Percentiles rank a stretch among this genome's conserved stretches.
Evolutionary conservation across 1,139 yeast genomes (phyloP).

Genomic region (Taphrina confusa): DNA sequence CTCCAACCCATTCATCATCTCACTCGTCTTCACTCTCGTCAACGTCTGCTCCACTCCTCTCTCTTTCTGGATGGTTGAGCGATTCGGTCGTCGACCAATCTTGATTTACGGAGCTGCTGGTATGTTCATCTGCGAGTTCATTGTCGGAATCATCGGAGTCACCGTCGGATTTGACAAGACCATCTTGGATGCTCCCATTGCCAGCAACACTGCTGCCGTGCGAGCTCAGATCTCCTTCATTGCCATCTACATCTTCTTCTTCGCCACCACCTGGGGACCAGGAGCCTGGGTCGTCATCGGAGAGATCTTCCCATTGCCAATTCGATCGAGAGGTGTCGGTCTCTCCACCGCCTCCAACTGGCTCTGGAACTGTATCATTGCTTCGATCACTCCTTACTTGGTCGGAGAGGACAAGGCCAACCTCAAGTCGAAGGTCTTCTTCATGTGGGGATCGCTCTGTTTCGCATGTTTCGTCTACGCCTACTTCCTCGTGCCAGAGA

Average conservation of each 20-base stretch:
- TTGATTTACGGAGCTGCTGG: slow-evolving; percentile 64
- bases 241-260: slow-evolving; percentile 69
- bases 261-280: slow-evolving; percentile 83
- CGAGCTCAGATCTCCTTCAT: slow-evolving; percentile 57
- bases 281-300: slow-evolving; percentile 75
- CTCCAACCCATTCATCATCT: slow-evolving; percentile 49
- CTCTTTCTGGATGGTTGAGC: slow-evolving; percentile 62
- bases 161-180: slow-evolving; percentile 45
- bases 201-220: slow-evolving; percentile 50
- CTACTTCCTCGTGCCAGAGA: slow-evolving; percentile 67
- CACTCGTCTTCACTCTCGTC: slow-evolving; percentile 62
- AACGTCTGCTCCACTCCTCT: slow-evolving; percentile 65
- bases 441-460: slow-evolving; percentile 70
- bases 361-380: slow-evolving; percentile 74
- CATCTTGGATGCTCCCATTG: slow-evolving; percentile 1
- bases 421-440: slow-evolving; percentile 54
- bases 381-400: slow-evolving; percentile 69
- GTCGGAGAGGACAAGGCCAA: slow-evolving; percentile 55
- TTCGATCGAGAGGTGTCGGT: slow-evolving; percentile 74
- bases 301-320: slow-evolving; percentile 69
- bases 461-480: slow-evolving; percentile 55
- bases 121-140: slow-evolving; percentile 65
- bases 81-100: slow-evolving; percentile 68
- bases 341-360: slow-evolving; percentile 76
- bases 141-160: slow-evolving; percentile 71